These are phyloP conservation scores for Craterostigma plantagineum DNA, from an alignment of 257 asterid species.

Conservation along the genomic window DNA sequence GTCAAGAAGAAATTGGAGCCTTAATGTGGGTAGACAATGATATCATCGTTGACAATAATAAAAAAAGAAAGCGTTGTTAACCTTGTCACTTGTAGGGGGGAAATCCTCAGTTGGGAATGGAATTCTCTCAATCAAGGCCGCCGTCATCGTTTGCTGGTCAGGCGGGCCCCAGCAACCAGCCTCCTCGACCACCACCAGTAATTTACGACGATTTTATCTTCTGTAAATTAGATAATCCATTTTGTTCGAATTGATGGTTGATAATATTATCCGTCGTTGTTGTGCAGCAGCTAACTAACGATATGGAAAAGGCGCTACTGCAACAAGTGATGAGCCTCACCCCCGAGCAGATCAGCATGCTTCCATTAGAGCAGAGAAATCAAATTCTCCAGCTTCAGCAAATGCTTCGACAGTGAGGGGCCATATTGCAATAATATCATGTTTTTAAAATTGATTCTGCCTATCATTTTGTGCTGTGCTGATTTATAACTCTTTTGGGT, in stretches of 20 bases:
- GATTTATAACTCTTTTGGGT: too few species aligned
- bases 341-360: slow-evolving; percentile 72
- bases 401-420: slow-evolving; percentile 68
- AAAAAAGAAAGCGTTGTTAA: neutral
- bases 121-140: slow-evolving; percentile 46
- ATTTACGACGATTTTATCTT: slow-evolving; percentile 10
- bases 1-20: too few species aligned
- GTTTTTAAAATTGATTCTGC: too few species aligned
- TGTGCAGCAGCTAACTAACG: slow-evolving; percentile 80
- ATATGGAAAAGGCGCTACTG: slow-evolving; percentile 70
- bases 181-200: slow-evolving; percentile 45
- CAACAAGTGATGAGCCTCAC: slow-evolving; percentile 93
- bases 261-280: neutral
- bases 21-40: too few species aligned
- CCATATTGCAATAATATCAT: too few species aligned
- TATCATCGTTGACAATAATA: too few species aligned
- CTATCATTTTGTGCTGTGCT: too few species aligned
- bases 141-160: slow-evolving; percentile 41
- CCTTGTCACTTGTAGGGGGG: slow-evolving; percentile 14
- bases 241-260: neutral
- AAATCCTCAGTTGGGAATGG: slow-evolving; percentile 52
- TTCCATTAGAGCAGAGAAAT: slow-evolving; percentile 76
- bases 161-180: slow-evolving; percentile 54
- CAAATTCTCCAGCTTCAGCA: slow-evolving; percentile 91
- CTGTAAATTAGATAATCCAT: neutral